phyloP scores from a whole-genome alignment of 2,329 filamentous ascomycete genomes.

The Fusarium sp. region DNA sequence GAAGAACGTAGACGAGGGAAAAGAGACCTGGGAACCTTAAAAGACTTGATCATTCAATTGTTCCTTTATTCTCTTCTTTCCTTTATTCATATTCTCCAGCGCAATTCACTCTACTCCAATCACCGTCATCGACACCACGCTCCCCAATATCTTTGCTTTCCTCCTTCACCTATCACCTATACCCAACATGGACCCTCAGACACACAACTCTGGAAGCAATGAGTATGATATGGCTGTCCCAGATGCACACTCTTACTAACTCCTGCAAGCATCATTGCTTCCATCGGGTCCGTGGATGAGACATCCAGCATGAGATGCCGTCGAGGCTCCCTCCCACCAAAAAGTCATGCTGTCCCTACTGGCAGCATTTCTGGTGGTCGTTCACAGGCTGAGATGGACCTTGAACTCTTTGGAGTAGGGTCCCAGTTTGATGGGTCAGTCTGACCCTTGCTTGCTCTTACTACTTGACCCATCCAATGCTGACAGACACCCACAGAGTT shows the following conservation, averaged over 20 bases:
- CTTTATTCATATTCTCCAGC: not conserved
- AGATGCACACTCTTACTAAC: not conserved
- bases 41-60: not conserved
- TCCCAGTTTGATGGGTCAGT: not conserved
- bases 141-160: too few species aligned
- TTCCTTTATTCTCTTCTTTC: not conserved
- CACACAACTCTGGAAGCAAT: not conserved
- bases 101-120: not conserved
- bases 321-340: not conserved
- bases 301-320: not conserved
- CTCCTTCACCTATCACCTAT: too few species aligned
- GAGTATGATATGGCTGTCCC: not conserved
- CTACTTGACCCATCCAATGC: not conserved
- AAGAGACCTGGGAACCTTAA: not conserved
- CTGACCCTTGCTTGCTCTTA: not conserved
- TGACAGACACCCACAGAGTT: not conserved
- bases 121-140: not conserved
- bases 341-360: not conserved
- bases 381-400: not conserved
- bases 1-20: not conserved
- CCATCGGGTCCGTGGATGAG: not conserved
- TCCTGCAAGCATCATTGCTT: not conserved
- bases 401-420: not conserved
- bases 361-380: not conserved
- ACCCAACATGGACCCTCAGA: not conserved